Conservation (phyloP, 768 basidiomycete genomes). For the Leucosporidium scottii region DNA sequence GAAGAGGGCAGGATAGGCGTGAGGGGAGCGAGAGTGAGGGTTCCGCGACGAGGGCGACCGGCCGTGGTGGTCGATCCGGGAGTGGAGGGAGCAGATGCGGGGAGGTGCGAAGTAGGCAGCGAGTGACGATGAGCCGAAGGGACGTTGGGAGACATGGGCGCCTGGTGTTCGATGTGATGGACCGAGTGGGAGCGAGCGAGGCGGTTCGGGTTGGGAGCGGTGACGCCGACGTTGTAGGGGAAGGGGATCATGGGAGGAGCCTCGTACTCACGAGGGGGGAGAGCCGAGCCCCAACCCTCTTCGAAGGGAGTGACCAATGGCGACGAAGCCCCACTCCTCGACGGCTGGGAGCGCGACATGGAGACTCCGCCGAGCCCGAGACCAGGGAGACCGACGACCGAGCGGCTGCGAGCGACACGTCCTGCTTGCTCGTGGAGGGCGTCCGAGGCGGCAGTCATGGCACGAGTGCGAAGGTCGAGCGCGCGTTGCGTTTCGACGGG, state of each 20-base stretch:
- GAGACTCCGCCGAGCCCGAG: not conserved
- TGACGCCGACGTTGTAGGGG: constrained; percentile 24
- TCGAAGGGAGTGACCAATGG: constrained; percentile 7
- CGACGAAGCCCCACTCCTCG: not conserved
- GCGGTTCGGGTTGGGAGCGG: constrained; percentile 9
- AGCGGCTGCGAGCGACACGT: constrained; percentile 14
- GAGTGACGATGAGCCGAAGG: not conserved
- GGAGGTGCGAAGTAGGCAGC: too few relatives aligned
- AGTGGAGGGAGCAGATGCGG: too few relatives aligned
- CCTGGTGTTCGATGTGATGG: constrained; percentile 14
- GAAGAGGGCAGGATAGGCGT: constrained; percentile 15
- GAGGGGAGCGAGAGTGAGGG: constrained; percentile 9
- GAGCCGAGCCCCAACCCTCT: constrained; percentile 12
- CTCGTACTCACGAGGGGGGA: constrained; percentile 6
- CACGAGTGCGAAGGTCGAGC: constrained; percentile 17
- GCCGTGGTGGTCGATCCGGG: not conserved
- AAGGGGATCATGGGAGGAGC: not conserved
- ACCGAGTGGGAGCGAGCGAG: constrained; percentile 21
- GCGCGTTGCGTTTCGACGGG: constrained; percentile 30
- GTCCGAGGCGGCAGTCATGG: constrained; percentile 9
- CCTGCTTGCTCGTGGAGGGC: constrained; percentile 22
- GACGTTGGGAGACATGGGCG: not conserved
- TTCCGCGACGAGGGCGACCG: not conserved
- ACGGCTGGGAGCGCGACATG: not conserved
- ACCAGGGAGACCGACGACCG: not conserved